These are phyloP conservation scores for Cystobasidium slooffiae DNA, from an alignment of 1,284 basidiomycete genomes.

Conservation along the genomic window DNA sequence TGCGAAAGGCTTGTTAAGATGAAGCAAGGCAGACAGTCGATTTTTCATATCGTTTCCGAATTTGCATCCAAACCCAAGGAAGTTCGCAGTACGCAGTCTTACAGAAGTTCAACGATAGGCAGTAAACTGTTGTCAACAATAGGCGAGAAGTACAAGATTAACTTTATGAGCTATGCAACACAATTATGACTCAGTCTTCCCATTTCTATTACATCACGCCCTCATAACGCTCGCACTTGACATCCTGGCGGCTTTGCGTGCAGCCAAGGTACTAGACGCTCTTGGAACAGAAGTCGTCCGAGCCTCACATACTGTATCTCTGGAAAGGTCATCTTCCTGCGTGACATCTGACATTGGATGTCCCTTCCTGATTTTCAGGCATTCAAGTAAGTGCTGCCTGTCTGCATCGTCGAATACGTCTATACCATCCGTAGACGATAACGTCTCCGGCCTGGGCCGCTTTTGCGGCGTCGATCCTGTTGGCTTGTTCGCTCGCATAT, in stretches of 20 bases:
- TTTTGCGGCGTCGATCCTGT: constrained; percentile 61
- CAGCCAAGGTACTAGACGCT: constrained; percentile 25
- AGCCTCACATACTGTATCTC: background rate
- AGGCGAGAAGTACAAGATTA: too few species aligned
- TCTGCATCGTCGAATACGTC: constrained; percentile 46
- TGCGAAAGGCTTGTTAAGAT: background rate
- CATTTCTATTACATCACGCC: background rate
- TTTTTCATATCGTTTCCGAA: background rate
- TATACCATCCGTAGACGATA: constrained; percentile 19
- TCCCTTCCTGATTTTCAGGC: constrained; percentile 33
- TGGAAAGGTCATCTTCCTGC: constrained; percentile 20
- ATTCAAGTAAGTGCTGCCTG: constrained; percentile 42
- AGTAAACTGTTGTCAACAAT: background rate
- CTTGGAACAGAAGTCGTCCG: background rate
- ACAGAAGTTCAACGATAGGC: too few species aligned
- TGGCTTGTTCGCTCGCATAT: constrained; percentile 58
- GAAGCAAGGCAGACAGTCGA: background rate
- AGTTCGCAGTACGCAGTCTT: too few species aligned
- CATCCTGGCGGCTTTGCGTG: constrained; percentile 33
- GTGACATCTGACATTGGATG: constrained; percentile 8
- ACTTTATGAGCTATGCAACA: constrained; percentile 3
- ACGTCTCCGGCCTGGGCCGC: constrained; percentile 53
- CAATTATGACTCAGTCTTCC: too few species aligned
- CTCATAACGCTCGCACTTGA: constrained; percentile 17
- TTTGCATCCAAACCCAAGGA: background rate